Conservation (phyloP, 331 rosid species). For the Saraca asoca region DNA sequence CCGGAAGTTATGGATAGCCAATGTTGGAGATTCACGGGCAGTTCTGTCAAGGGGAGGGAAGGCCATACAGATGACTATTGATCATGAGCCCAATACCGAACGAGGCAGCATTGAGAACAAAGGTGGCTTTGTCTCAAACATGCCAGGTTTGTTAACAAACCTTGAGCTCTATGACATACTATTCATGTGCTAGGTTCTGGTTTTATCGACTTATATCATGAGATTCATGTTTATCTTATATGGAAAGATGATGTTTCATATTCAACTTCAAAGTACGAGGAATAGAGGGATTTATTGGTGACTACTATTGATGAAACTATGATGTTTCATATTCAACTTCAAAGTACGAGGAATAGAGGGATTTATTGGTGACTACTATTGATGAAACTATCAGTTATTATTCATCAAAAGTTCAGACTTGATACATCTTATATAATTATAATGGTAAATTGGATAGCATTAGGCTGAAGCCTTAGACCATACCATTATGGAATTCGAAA, state of each 20-base stretch:
- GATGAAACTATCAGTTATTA: no score
- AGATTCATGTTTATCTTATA: constrained; percentile 11
- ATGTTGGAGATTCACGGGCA: constrained; percentile 92
- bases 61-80: constrained; percentile 63
- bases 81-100: constrained; percentile 88
- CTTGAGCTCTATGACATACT: constrained; percentile 26
- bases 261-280: constrained; percentile 10
- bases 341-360: neutral
- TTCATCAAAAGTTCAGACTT: no score
- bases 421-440: neutral
- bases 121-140: constrained; percentile 90
- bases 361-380: no score
- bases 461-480: neutral
- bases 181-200: neutral
- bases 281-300: neutral
- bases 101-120: constrained; percentile 71
- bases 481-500: constrained; percentile 10
- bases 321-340: neutral
- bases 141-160: constrained; percentile 73
- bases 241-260: neutral
- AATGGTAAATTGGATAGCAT: constrained; percentile 9
- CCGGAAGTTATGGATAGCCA: constrained; percentile 75
- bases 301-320: no score
- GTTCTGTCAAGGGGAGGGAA: constrained; percentile 74
- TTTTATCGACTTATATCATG: constrained; percentile 6